Conservation (phyloP, 2,329 filamentous ascomycete species). For the Clonostachys rhizophaga region DNA sequence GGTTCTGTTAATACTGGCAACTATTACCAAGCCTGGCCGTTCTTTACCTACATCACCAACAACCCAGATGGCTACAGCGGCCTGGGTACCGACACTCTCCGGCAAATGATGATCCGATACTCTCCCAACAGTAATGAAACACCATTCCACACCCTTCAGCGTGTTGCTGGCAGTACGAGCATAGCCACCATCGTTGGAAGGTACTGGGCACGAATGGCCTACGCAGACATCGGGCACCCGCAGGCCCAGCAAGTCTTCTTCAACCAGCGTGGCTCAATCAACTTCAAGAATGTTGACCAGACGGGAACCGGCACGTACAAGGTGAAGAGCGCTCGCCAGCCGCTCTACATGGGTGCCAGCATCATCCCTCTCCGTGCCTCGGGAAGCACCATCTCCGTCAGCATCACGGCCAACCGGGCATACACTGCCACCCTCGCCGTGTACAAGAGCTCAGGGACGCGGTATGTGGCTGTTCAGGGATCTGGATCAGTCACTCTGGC, state of each 20-base stretch:
- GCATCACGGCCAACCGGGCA: constrained; percentile 23
- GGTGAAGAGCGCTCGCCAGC: constrained; percentile 33
- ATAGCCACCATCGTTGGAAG: constrained; percentile 35
- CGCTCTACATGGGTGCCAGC: constrained; percentile 44
- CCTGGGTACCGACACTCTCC: constrained; percentile 32
- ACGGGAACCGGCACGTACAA: constrained; percentile 27
- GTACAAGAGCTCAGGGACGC: constrained; percentile 15
- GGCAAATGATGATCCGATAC: constrained; percentile 36
- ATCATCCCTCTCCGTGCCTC: constrained; percentile 36
- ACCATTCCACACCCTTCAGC: constrained; percentile 37
- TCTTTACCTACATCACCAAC: constrained; percentile 40
- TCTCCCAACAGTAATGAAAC: constrained; percentile 39
- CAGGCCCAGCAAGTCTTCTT: constrained; percentile 31
- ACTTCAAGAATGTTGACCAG: constrained; percentile 35
- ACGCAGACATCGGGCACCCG: constrained; percentile 41
- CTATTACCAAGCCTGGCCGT: constrained; percentile 48
- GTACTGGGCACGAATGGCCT: constrained; percentile 50
- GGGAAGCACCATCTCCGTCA: constrained; percentile 20
- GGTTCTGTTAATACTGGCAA: constrained; percentile 33
- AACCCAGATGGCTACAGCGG: constrained; percentile 38
- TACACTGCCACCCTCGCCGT: constrained; percentile 36
- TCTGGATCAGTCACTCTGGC: constrained; percentile 23
- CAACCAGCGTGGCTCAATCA: constrained; percentile 23
- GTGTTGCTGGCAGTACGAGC: constrained; percentile 22
- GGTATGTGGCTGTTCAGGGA: constrained; percentile 30